A percentile compares a stretch with the other conserved stretches of the same genome.
Conservation (phyloP, 768 basidiomycete genomes). For the Lactarius hatsudake region DNA sequence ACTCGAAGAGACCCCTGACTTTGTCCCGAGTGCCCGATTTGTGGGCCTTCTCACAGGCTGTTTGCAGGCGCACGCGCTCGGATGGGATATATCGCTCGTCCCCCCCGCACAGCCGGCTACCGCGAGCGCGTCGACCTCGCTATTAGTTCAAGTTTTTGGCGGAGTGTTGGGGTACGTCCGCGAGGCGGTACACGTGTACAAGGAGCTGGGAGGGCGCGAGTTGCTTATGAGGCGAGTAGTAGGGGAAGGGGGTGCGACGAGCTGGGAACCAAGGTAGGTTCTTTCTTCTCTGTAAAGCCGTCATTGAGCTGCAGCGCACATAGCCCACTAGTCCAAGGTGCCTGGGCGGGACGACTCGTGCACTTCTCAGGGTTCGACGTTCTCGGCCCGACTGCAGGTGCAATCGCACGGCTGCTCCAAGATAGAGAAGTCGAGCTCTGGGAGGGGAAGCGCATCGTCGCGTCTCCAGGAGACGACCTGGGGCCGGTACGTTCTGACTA, state of each 20-base stretch:
- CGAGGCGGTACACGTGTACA: slow-evolving; percentile 63
- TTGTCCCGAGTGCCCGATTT: slow-evolving; percentile 50
- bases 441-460: slow-evolving; percentile 61
- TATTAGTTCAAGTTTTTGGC: slow-evolving; percentile 53
- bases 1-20: slow-evolving; percentile 36
- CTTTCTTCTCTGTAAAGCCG: not conserved
- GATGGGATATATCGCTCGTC: slow-evolving; percentile 63
- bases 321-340: slow-evolving; percentile 56
- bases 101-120: slow-evolving; percentile 58
- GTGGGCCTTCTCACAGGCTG: slow-evolving; percentile 56
- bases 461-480: slow-evolving; percentile 46
- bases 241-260: slow-evolving; percentile 54
- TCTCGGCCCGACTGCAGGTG: slow-evolving; percentile 62
- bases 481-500: slow-evolving; percentile 30
- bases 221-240: slow-evolving; percentile 60
- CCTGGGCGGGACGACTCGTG: slow-evolving; percentile 53
- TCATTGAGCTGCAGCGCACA: not conserved
- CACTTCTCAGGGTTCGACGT: slow-evolving; percentile 63
- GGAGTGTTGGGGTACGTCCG: slow-evolving; percentile 58
- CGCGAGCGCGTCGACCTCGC: slow-evolving; percentile 58
- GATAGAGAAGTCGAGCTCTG: slow-evolving; percentile 65
- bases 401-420: slow-evolving; percentile 55
- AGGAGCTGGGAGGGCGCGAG: slow-evolving; percentile 67
- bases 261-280: slow-evolving; percentile 53
- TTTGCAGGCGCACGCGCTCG: slow-evolving; percentile 60